Evolutionary conservation across 2,329 filamentous ascomycete species (phyloP), one percentile per base, ranked within the genome.

Genomic region (Penicillium sp.): DNA sequence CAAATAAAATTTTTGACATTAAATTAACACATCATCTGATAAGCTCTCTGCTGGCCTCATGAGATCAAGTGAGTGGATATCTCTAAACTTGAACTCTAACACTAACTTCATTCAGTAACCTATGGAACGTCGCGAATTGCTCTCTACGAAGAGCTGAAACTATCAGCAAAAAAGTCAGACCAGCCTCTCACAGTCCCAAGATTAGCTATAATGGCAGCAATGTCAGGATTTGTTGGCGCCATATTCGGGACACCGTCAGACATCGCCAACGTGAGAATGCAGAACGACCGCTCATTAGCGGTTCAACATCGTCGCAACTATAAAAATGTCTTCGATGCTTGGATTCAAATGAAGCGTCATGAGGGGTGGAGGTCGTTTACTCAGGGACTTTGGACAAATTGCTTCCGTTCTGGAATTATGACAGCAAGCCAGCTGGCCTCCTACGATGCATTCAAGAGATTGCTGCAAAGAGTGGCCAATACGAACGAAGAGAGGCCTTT

Each of bases 351-450:
- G 59, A 66, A 60, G 22, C 56, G 49, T 3, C 12, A 51, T n/a
- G 62, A 65, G 44, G 65, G 66, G 7, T 60, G 56, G 59, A 50
- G 35, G 14, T 45, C 59, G 1, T 66, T 67, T 22, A 48, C 37
- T 8, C 60, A 67, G 33, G 66, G 64, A 2, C 33, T 92, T 29
- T 86, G 89, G 82, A 90, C 91, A 51, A 96, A 96, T 75, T 87
- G 85, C 65, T 83, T 87, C 63, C 84, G 90, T 58, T 91, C 90
- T 11, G 87, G 89, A n/a, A 84, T 92, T 68, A 95, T 95, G 91
- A 95, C 91, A 1, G 88, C 89, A 27, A 85, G 85, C 8, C 91
- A 96, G 75, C 79, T 96, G 41, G 91, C 90, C 18, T 90, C 86
- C 43, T 96, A 96, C 74, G 91, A 96, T 68, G 83, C 83, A 20